Conservation (phyloP, 768 basidiomycete genomes). For the Lactifluus pinguis region DNA sequence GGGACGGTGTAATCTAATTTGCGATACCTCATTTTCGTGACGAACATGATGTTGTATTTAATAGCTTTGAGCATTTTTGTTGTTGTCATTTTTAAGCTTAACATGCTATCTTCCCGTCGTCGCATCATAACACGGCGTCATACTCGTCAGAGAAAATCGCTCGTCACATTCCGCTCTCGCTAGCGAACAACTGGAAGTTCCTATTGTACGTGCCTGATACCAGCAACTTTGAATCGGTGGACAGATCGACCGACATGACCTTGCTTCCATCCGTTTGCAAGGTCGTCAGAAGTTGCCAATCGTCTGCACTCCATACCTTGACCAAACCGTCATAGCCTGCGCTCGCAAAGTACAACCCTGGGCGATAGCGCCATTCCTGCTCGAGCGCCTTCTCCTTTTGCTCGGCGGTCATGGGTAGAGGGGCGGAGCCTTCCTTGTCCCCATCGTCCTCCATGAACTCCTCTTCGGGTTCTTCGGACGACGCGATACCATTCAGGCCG, state of each 20-base stretch:
- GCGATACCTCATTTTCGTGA: conserved; percentile 1
- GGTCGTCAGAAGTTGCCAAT: conserved; percentile 88
- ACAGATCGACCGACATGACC: conserved; percentile 96
- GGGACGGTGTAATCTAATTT: conserved; percentile 48
- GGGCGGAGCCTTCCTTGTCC: conserved; percentile 4
- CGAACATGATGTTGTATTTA: conserved; percentile 10
- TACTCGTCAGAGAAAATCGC: not conserved
- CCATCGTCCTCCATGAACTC: conserved; percentile 22
- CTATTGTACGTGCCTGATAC: conserved; percentile 90
- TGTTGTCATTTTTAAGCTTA: conserved; percentile 12
- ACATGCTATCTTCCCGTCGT: conserved; percentile 9
- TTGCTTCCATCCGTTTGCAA: conserved; percentile 94
- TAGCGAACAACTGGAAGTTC: conserved; percentile 88
- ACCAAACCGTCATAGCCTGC: conserved; percentile 93
- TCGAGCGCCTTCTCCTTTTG: conserved; percentile 27
- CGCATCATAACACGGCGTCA: not conserved
- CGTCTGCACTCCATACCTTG: conserved; percentile 95
- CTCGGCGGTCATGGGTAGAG: conserved; percentile 6
- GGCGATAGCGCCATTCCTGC: conserved; percentile 73
- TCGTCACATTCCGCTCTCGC: conserved; percentile 29
- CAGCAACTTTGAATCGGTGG: conserved; percentile 71
- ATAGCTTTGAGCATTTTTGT: conserved; percentile 15
- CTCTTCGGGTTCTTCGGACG: conserved; percentile 29
- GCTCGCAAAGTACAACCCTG: conserved; percentile 88
- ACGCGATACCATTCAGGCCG: conserved; percentile 34